These are phyloP conservation scores for Phellinidium pouzarii DNA, from an alignment of 1,284 basidiomycete species.

Conservation along the genomic window DNA sequence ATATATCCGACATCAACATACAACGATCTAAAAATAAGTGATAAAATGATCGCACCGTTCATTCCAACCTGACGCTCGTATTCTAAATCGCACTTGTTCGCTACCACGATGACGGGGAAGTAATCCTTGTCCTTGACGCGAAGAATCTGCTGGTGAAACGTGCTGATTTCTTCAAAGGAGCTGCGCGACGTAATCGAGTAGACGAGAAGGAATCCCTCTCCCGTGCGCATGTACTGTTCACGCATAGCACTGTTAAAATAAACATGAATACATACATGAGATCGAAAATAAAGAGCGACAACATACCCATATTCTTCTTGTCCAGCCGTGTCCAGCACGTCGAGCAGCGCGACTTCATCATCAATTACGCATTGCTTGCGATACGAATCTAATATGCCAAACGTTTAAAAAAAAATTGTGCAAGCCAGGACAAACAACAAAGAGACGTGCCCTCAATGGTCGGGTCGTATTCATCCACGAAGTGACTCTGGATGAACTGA, in stretches of 20 bases:
- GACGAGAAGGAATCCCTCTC: conserved; percentile 97
- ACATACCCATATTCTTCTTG: conserved; percentile 98
- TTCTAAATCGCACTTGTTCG: conserved; percentile 98
- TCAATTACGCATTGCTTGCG: conserved; percentile 96
- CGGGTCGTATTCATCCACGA: conserved; percentile 98
- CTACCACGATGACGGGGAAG: conserved; percentile 97
- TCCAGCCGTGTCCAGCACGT: conserved; percentile 97
- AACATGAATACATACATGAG: conserved; percentile 14
- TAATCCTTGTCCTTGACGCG: conserved; percentile 96
- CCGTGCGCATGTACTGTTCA: conserved; percentile 96
- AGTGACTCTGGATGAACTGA: conserved; percentile 96
- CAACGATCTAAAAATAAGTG: not conserved
- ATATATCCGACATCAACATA: not conserved
- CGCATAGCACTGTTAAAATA: conserved; percentile 75
- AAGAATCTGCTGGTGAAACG: conserved; percentile 97
- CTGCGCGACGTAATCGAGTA: conserved; percentile 98
- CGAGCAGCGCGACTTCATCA: conserved; percentile 94
- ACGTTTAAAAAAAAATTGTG: conserved; percentile 16
- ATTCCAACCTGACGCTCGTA: conserved; percentile 96
- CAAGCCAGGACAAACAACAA: conserved; percentile 11
- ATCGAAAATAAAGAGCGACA: conserved; percentile 14
- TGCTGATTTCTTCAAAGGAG: conserved; percentile 96
- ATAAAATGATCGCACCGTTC: conserved; percentile 59
- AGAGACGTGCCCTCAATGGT: conserved; percentile 83
- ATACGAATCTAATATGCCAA: conserved; percentile 69